Evolutionary conservation across 1,284 basidiomycete genomes (phyloP).

Genomic region (Sutorius eximius): DNA sequence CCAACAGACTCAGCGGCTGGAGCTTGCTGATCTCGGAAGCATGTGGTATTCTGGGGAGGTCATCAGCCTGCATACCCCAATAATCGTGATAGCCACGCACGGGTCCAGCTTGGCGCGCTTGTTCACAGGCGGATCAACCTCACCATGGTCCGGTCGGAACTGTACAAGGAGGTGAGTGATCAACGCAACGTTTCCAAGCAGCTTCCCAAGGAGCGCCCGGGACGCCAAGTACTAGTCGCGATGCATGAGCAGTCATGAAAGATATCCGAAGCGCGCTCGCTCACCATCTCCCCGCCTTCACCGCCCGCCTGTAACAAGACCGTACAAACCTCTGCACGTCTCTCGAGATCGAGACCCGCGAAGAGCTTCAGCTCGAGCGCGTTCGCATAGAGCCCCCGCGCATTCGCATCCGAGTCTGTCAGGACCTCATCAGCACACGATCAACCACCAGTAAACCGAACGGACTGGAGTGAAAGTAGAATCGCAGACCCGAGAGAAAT

Average conservation of each 20-base stretch:
- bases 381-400: slow-evolving; percentile 43
- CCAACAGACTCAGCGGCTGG: slow-evolving; percentile 55
- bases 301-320: slow-evolving; percentile 52
- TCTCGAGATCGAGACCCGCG: slow-evolving; percentile 47
- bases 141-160: slow-evolving; percentile 47
- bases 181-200: slow-evolving; percentile 52
- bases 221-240: slow-evolving; percentile 46
- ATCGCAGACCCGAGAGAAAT: slow-evolving; percentile 46
- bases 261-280: slow-evolving; percentile 19
- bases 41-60: slow-evolving; percentile 14
- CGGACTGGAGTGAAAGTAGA: slow-evolving; percentile 49
- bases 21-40: slow-evolving; percentile 39
- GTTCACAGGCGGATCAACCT: slow-evolving; percentile 46
- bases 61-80: not conserved
- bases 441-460: slow-evolving; percentile 1
- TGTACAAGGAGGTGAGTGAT: slow-evolving; percentile 60
- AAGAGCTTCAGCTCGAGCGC: slow-evolving; percentile 57
- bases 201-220: slow-evolving; percentile 48
- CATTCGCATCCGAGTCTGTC: slow-evolving; percentile 30
- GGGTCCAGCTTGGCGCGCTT: slow-evolving; percentile 63
- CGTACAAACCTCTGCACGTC: slow-evolving; percentile 55
- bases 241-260: slow-evolving; percentile 1
- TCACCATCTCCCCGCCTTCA: slow-evolving; percentile 48
- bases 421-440: slow-evolving; percentile 4
- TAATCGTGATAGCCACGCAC: slow-evolving; percentile 41